Evolutionary conservation across 1,139 yeast species (phyloP), one percentile per base, ranked within the genome.

Genomic region (Meyerozyma carpophila): DNA sequence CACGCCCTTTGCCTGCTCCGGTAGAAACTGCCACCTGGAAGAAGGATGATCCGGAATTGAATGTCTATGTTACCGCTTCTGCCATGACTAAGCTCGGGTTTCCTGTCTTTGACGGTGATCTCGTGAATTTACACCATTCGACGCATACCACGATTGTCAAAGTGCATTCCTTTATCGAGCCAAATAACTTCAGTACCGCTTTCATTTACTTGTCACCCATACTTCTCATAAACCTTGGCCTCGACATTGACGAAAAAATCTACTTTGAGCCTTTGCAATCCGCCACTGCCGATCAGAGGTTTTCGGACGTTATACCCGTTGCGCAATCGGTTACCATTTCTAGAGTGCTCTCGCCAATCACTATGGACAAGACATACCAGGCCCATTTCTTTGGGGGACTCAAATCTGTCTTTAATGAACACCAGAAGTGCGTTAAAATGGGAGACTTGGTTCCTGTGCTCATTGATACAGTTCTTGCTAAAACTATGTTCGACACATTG

Each of bases 391-490:
- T 85, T 44, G 66, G 81, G 6, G 81, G 84, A 43, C 66, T 89
- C 50, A 77, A 86, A 56, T 58, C 76, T 0, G 74, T 78, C 46
- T 86, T 93, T 57, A 84, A 84, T 49, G 57, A 65, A 1, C 69
- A 70, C 32, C 65, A 72, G 39, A 77, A 95, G 46, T 68, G 87
- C 8, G 80, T 90, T 1, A 68, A 69, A 29, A 59, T 68, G 16
- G 82, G 80, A 26, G 96, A 89, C 56, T 59, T 82, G 37, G 75
- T 93, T 41, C 93, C 96, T 0, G 81, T 93, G 3, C 78, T 87
- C 0, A 75, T 93, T 37, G 96, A 91, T 58, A 75, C 94, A 0
- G 63, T 80, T 1, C 61, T 86, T 36, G 83, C 95, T 0, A 75
- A 74, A 48, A 73, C 87, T 1, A 62, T 85, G 55, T 77, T 77